A percentile compares a stretch with the other conserved stretches of the same genome.
Evolutionary conservation across 352 stramenopile species (phyloP).

Genomic region (Pythium aristosporum): DNA sequence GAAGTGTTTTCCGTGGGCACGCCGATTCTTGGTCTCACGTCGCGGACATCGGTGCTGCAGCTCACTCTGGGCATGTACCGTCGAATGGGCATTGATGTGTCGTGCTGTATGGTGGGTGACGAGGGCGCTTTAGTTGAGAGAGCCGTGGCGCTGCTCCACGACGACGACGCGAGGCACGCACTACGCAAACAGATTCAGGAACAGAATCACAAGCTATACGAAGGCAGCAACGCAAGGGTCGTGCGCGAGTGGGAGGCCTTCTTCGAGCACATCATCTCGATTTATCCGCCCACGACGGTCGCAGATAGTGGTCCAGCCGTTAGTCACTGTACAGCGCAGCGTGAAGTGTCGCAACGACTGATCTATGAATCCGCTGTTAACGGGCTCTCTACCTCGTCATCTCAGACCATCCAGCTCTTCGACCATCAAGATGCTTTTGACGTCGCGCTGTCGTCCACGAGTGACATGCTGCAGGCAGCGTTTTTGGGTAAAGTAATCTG

Average conservation of each 20-base stretch:
- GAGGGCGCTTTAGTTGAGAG: slow-evolving; percentile 29
- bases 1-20: slow-evolving; percentile 64
- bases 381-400: background rate
- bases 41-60: slow-evolving; percentile 57
- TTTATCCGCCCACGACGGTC: slow-evolving; percentile 7
- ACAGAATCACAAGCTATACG: slow-evolving; percentile 38
- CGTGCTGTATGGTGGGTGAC: slow-evolving; percentile 27
- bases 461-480: slow-evolving; percentile 31
- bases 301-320: background rate
- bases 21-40: slow-evolving; percentile 52
- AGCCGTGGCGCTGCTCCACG: slow-evolving; percentile 32
- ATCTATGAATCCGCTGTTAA: slow-evolving; percentile 1
- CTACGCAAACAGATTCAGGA: slow-evolving; percentile 32
- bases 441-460: slow-evolving; percentile 9
- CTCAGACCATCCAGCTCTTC: background rate
- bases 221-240: slow-evolving; percentile 26
- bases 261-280: slow-evolving; percentile 26
- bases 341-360: background rate
- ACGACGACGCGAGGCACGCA: slow-evolving; percentile 18
- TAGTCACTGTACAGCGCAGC: background rate
- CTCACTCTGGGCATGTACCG: slow-evolving; percentile 65
- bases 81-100: slow-evolving; percentile 36
- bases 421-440: slow-evolving; percentile 31
- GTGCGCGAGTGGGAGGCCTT: slow-evolving; percentile 48
- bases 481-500: slow-evolving; percentile 40